Base-by-base conservation (phyloP, 2,329 filamentous ascomycete species). In the Chaetothyriales sp. region DNA sequence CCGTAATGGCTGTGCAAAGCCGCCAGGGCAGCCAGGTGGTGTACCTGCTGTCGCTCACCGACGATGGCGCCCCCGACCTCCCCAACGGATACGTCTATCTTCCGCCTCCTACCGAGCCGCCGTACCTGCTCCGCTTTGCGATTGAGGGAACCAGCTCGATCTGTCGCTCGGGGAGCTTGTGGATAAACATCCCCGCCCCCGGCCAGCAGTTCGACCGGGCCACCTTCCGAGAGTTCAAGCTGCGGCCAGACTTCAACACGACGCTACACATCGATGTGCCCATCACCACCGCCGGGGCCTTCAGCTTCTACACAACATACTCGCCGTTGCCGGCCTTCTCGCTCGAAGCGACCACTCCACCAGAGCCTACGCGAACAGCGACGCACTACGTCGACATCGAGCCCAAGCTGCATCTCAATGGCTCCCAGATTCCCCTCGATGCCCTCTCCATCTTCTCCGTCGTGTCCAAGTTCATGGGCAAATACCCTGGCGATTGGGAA, bases 391-490 rank as follows among this genome's bases (percentile, higher is more conserved):
- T 98, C 64, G 89, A 96, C 76, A 86, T 98, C 42, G 84, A 85
- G 18, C 92, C 93, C 0, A 77, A 77, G 26, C 74, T 98, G 58
- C 79, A 75, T 9, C 76, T 96, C 51, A 82, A 86, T 50, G 81
- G 82, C 50, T 73, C 79, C 46, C 77, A 80, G 8, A 69, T 98
- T 60, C 89, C 92, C 1, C 74, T 96, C 60, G 81, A 92, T 59
- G 86, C 90, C 1, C 73, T 98, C 47, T 93, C 87, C 12, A 78
- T 95, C 58, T 94, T 95, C 69, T 96, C 92, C 9, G 77, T 90
- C 51, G 86, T 98, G 56, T 95, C 90, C 64, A 98, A 98, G 69
- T 95, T 95, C 70, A 93, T 98, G 86, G 92, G 92, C 55, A 81
- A 83, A 63, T 95, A 92, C 63, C 87, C 90, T 0, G 74, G 74